Evolutionary conservation across 768 basidiomycete genomes (phyloP).

Genomic region (Termitomyces eurrhizus): DNA sequence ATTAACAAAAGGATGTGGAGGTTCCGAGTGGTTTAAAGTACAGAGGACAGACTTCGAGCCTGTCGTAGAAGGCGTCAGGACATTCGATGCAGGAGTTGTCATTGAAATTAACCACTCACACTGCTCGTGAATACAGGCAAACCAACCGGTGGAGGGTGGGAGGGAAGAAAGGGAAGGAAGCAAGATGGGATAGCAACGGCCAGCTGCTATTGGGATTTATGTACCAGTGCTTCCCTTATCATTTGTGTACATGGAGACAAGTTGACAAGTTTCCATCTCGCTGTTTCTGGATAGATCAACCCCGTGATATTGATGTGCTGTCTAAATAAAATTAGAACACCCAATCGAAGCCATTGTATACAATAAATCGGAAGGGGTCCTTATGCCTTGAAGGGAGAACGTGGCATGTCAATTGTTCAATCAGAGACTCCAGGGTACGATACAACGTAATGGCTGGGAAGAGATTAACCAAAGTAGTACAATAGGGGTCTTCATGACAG

Average conservation of each 20-base stretch:
- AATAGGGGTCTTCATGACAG: neutral
- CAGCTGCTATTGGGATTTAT: neutral
- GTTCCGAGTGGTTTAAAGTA: neutral
- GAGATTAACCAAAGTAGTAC: neutral
- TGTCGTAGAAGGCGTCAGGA: conserved; percentile 12
- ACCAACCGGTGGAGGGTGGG: conserved; percentile 22
- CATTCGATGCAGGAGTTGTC: neutral
- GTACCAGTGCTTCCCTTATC: neutral
- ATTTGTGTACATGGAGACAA: conserved; percentile 11
- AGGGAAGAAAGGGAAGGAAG: conserved; percentile 14
- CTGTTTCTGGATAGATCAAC: neutral
- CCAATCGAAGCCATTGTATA: neutral
- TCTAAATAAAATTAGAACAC: neutral
- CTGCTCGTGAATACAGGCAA: conserved; percentile 42
- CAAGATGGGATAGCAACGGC: neutral
- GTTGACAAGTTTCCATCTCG: neutral
- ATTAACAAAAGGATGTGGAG: conserved; percentile 7
- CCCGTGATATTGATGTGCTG: neutral
- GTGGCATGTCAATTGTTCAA: neutral
- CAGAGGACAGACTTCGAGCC: conserved; percentile 31
- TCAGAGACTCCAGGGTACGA: no score
- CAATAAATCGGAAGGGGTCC: neutral
- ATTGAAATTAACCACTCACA: conserved; percentile 25
- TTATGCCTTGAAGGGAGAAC: neutral
- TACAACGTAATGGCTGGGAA: neutral